phyloP scores from a whole-genome alignment of 805 yeast species.

The Millerozyma acaciae region DNA sequence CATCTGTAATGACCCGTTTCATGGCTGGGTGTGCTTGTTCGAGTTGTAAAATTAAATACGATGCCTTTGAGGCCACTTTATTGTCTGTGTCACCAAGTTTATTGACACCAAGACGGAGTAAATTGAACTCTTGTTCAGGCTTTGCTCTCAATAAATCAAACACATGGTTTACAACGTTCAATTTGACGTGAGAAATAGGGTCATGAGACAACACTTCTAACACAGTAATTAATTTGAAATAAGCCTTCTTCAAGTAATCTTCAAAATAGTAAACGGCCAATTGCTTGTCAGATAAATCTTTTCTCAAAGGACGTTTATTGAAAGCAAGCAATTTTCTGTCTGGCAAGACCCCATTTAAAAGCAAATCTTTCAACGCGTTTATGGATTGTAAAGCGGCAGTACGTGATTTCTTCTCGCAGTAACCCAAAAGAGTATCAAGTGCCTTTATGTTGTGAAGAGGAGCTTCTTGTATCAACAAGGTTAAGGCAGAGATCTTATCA shows the following conservation, averaged over 20 bases:
- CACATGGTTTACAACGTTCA: constrained; percentile 69
- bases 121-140: constrained; percentile 95
- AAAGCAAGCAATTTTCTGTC: constrained; percentile 79
- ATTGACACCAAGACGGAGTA: constrained; percentile 84
- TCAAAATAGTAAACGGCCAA: constrained; percentile 81
- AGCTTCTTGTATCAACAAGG: constrained; percentile 89
- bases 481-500: constrained; percentile 93
- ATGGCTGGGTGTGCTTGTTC: constrained; percentile 95
- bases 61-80: constrained; percentile 84
- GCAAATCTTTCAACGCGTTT: constrained; percentile 84
- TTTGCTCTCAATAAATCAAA: constrained; percentile 77
- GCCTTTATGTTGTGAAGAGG: constrained; percentile 88
- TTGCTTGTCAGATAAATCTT: constrained; percentile 39
- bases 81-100: constrained; percentile 91
- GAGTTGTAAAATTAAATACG: constrained; percentile 71
- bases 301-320: constrained; percentile 63
- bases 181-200: constrained; percentile 82
- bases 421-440: constrained; percentile 68
- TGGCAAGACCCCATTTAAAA: constrained; percentile 78
- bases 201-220: constrained; percentile 85
- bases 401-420: constrained; percentile 88
- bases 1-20: constrained; percentile 76
- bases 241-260: constrained; percentile 76
- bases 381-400: constrained; percentile 90
- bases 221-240: constrained; percentile 69